phyloP scores from a whole-genome alignment of 805 yeast genomes.

The Torulaspora quercuum region DNA sequence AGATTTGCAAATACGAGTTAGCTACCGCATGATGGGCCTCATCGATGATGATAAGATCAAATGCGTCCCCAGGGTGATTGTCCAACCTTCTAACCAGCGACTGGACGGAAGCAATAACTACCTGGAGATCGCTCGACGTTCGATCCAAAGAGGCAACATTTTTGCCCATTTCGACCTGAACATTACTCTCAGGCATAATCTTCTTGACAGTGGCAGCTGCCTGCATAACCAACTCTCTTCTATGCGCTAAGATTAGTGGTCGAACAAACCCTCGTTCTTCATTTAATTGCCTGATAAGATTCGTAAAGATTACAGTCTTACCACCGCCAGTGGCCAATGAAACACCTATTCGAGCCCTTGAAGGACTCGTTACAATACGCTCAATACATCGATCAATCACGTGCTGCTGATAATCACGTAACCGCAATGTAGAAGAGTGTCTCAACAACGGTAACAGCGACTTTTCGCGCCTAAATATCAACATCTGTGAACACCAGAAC shows the following conservation, averaged over 20 bases:
- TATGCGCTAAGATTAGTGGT: conserved; percentile 68
- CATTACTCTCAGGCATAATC: conserved; percentile 48
- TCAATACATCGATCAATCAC: conserved; percentile 57
- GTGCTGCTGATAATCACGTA: conserved; percentile 62
- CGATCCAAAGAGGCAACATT: conserved; percentile 37
- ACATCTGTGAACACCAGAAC: too few species aligned
- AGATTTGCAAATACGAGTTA: conserved; percentile 53
- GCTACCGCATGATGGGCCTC: conserved; percentile 94
- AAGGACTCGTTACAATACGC: conserved; percentile 43
- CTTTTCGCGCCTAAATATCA: background rate
- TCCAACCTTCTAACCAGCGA: conserved; percentile 51
- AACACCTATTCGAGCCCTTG: conserved; percentile 60
- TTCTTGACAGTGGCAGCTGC: conserved; percentile 50
- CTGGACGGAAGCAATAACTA: conserved; percentile 75
- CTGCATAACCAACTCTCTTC: conserved; percentile 74
- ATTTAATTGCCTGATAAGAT: conserved; percentile 44
- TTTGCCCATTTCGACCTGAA: conserved; percentile 70
- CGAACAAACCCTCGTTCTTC: conserved; percentile 18
- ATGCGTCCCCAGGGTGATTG: conserved; percentile 51
- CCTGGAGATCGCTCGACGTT: conserved; percentile 44
- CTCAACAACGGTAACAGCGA: conserved; percentile 1
- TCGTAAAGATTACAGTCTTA: conserved; percentile 75
- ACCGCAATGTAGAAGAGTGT: conserved; percentile 14
- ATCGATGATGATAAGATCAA: conserved; percentile 72
- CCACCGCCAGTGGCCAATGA: conserved; percentile 95